Evolutionary conservation across 805 yeast genomes (phyloP), one percentile per base, ranked within the genome.

Genomic region (Saturnispora mendoncae): DNA sequence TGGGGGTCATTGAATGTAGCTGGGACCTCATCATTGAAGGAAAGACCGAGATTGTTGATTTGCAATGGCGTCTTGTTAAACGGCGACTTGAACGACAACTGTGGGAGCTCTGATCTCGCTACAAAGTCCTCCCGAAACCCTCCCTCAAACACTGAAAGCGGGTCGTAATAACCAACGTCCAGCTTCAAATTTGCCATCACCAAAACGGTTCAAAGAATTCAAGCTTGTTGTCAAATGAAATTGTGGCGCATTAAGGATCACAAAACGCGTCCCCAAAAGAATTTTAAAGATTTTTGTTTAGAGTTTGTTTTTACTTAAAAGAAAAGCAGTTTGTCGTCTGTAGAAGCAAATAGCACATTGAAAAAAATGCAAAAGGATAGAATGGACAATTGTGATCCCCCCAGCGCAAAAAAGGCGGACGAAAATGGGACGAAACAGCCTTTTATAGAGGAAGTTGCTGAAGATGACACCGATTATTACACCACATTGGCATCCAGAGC

Each of bases 81-180:
- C 2, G 43, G 43, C 26, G 39, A 27, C 23, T 29, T 33, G 12
- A 40, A 34, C 6, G 38, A 24, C 21, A 40, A 23, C 36, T 34
- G 39, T n/a, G 43, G 43, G 15, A 34, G 19, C 25, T 34, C 38
- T 2, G 80, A 63, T 39, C 68, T 67, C 10, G 67, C 39, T 17
- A 57, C 60, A 14, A 84, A 55, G 8, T 68, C 71, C 3, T 58
- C 52, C 45, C 65, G 51, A 14, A 82, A 55, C 32, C 60, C 54
- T 9, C 48, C 44, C 3, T 71, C 66, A 50, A 67, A 75, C 1
- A 79, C 70, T 21, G 72, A 68, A 52, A 80, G 81, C 1, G 95
- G 95, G 49, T 85, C 94, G 53, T 78, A 82, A 56, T 73, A 83
- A 4, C 84, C 83, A 14, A 80, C 61, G 14, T 52, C 47, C 9